Base-by-base conservation (phyloP, 2,329 filamentous ascomycete genomes). In the Colletotrichum sp. region DNA sequence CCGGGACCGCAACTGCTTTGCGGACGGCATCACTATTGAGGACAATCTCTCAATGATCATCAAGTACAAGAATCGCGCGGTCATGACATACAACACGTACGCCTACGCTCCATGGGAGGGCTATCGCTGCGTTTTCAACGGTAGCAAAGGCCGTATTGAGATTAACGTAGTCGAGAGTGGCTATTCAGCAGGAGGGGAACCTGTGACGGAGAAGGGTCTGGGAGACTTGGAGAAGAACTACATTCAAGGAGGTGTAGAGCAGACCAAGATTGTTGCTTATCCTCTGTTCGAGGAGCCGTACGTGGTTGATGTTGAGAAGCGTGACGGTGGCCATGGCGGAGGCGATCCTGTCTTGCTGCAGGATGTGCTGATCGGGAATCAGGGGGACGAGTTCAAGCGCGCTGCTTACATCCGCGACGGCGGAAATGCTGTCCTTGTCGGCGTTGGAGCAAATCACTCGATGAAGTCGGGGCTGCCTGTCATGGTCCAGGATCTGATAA, bases 1-100 rank as follows among this genome's bases (percentile, higher is more conserved):
- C 74, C 85, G 87, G 2, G 88, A 89, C 49, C 86, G 88, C 57
- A 88, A 84, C 65, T 86, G 88, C 10, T 89, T 89, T 71, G 83
- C 86, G 0, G 87, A 89, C 72, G 88, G 87, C 12, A 88, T 89
- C 71, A 88, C 82, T 66, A 89, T 89, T 55, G 87, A 89, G 77
- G 87, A 89, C 76, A 89, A 86, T 2, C 86, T 89, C 83, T 85
- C 84, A 6, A 84, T 89, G 44, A 81, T 89, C 76, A 86, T 88
- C 39, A 81, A 84, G 64, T 89, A 89, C 75, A 80, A 82, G 36
- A 86, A 83, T 36, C 83, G 84, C 15, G 85, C 86, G 0, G 84
- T 88, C 18, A 78, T 89, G 77, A 88, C 87, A 1, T 89, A 89
- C 71, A 87, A 81, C 68, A 80, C 85, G 26, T 84, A 82, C 10